A percentile compares a stretch with the other conserved stretches of the same genome.
These are phyloP conservation scores for Aphanomyces astaci DNA, from an alignment of 352 stramenopile genomes.

Conservation along the genomic window DNA sequence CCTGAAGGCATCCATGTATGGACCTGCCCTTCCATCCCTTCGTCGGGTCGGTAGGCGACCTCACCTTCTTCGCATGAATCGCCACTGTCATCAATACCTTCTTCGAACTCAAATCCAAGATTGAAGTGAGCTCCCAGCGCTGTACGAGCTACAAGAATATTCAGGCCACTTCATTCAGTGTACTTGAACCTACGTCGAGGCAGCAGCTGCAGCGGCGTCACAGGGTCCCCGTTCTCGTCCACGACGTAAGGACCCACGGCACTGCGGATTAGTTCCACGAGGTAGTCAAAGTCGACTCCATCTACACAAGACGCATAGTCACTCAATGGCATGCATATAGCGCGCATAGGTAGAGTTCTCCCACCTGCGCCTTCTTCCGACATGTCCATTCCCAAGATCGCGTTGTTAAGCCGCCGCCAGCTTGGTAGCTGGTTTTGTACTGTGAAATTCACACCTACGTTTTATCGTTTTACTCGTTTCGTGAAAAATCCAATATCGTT, in stretches of 20 bases:
- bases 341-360: background rate
- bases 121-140: background rate
- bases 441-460: background rate
- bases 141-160: background rate
- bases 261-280: constrained; percentile 21
- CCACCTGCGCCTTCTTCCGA: background rate
- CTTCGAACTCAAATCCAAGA: background rate
- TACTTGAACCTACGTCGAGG: background rate
- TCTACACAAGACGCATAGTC: background rate
- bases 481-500: too few species aligned
- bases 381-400: background rate
- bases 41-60: background rate
- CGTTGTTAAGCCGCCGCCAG: background rate
- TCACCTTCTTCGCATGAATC: constrained; percentile 22
- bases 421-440: background rate
- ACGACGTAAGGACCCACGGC: constrained; percentile 2
- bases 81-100: background rate
- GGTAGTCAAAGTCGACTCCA: constrained; percentile 21
- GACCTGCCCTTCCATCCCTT: background rate
- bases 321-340: background rate
- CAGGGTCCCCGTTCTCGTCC: background rate
- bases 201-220: background rate
- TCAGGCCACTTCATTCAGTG: background rate
- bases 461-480: too few species aligned
- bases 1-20: background rate